Evolutionary conservation across 768 basidiomycete species (phyloP).

Genomic region (Mycena belliarum): DNA sequence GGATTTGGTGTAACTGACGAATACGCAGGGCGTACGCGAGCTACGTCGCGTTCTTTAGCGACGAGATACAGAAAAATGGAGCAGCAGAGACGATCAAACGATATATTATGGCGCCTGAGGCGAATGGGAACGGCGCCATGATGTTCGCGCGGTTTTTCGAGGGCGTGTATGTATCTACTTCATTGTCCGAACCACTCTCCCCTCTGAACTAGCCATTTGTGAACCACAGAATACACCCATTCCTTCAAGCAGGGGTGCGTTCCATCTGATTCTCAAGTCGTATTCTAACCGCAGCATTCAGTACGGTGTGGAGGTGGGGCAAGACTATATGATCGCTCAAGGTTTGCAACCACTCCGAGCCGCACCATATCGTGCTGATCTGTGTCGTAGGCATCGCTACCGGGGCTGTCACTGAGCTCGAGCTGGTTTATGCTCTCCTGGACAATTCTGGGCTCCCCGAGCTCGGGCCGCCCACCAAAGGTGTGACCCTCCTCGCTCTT

Average conservation of each 20-base stretch:
- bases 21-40: constrained; percentile 9
- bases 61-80: constrained; percentile 2
- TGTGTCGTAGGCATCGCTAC: constrained; percentile 7
- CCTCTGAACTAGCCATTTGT: too few species aligned
- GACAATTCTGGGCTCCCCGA: constrained; percentile 11
- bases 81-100: not conserved
- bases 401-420: not conserved
- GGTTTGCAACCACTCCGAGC: not conserved
- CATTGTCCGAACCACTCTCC: too few species aligned
- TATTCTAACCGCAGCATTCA: too few species aligned
- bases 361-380: too few species aligned
- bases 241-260: constrained; percentile 17
- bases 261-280: not conserved
- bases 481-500: constrained; percentile 49
- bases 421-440: not conserved
- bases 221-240: constrained; percentile 9
- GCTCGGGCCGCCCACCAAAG: constrained; percentile 13
- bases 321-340: constrained; percentile 13
- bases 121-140: constrained; percentile 9
- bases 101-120: constrained; percentile 16
- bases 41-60: constrained; percentile 13
- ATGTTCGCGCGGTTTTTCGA: constrained; percentile 16
- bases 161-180: constrained; percentile 14
- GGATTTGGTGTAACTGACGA: not conserved
- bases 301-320: constrained; percentile 18